Evolutionary conservation across 371 early-diverging fungal genomes (phyloP), one percentile per base, ranked within the genome.

Genomic region (Catenaria anguillulae): DNA sequence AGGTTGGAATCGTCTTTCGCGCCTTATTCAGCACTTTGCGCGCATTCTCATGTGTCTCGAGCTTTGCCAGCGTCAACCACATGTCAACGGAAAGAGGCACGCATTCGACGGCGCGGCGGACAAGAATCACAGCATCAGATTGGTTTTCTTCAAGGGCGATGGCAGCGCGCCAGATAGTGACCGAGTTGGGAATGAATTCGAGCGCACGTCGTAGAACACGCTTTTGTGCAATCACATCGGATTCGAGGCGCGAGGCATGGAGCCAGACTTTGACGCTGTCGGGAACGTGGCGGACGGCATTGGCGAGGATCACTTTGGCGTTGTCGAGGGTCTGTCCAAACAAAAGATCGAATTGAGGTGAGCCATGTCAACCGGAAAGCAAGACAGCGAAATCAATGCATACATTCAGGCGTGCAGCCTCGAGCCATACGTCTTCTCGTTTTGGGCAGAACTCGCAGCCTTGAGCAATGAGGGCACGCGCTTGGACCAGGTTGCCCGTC

Each of bases 361-460:
- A 33, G 33, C 40, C 36, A 40, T 21, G 12, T 10, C 36, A 43
- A 33, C 33, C n/a, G 40, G 17, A 63, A 60, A n/a, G n/a, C n/a
- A n/a, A n/a, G n/a, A n/a, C n/a, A n/a, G n/a, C 34, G 6, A 63
- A 26, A 52, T 35, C 23, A n/a, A 56, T 19, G 23, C 17, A 19
- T 56, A 42, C 71, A 70, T 92, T 90, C 33, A 97, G 72, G 21
- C 96, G 81, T 0, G 93, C 93, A 2, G 93, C 81, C 69, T 97
- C 98, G 56, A 97, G 77, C 97, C 98, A 97, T 15, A 94, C 83
- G 67, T 96, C 97, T 67, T 95, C 96, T 60, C 75, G 87, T 64
- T 84, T 86, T 4, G 95, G 88, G 67, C 98, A 97, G 71, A 89
- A 86, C 61, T 88, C 88, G 71, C 92, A 94, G 15, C 92, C 98